phyloP scores from a whole-genome alignment of 2,329 filamentous ascomycete genomes.

The Claviceps sp. region DNA sequence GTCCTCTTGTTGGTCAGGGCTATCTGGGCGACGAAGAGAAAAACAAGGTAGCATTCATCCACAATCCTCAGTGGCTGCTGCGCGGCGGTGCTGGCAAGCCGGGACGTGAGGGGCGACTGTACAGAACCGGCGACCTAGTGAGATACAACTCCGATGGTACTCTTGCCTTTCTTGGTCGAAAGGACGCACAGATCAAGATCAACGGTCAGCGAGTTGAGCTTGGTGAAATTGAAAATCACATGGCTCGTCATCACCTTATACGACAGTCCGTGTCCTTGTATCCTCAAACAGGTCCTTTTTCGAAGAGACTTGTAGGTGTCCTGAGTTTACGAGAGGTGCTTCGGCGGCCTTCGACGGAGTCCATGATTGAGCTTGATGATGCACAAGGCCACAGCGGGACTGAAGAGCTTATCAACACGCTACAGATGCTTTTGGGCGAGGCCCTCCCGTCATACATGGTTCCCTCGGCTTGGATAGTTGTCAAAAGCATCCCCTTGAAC shows the following conservation, averaged over 20 bases:
- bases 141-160: slow-evolving; percentile 15
- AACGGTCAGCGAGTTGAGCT: slow-evolving; percentile 36
- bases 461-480: not conserved
- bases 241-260: not conserved
- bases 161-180: slow-evolving; percentile 22
- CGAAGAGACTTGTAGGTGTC: not conserved
- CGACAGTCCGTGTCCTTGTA: not conserved
- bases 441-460: slow-evolving; percentile 3
- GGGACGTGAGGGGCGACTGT: slow-evolving; percentile 19
- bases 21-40: slow-evolving; percentile 33
- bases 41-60: slow-evolving; percentile 31
- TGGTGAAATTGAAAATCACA: slow-evolving; percentile 12
- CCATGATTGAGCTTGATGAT: not conserved
- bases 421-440: slow-evolving; percentile 6
- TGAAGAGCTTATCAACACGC: slow-evolving; percentile 3
- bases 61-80: slow-evolving; percentile 24
- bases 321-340: slow-evolving; percentile 1
- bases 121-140: slow-evolving; percentile 22
- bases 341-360: not conserved
- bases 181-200: slow-evolving; percentile 37
- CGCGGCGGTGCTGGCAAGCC: slow-evolving; percentile 1
- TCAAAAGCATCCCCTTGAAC: slow-evolving; percentile 6
- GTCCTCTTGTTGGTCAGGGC: slow-evolving; percentile 32
- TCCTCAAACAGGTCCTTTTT: not conserved
- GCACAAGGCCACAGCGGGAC: not conserved